A percentile compares a stretch with the other conserved stretches of the same genome.
Evolutionary conservation across 2,329 filamentous ascomycete genomes (phyloP).

Genomic region (Trichophyton rubrum): DNA sequence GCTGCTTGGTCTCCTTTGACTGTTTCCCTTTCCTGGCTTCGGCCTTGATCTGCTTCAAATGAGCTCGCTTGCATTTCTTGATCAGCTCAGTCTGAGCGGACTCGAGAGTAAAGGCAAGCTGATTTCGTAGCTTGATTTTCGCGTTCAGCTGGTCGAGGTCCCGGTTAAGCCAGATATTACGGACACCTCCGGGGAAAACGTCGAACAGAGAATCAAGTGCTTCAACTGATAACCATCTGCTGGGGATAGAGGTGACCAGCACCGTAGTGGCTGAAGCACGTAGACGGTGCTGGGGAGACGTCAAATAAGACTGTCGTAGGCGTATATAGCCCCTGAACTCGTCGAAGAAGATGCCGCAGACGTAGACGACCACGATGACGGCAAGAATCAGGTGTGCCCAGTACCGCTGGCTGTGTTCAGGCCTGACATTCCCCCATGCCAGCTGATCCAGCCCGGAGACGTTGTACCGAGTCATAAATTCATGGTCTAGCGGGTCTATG

Average conservation of each 20-base stretch:
- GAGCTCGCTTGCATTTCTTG: constrained; percentile 61
- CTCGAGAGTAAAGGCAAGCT: constrained; percentile 61
- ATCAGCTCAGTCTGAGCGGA: constrained; percentile 75
- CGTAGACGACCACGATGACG: constrained; percentile 64
- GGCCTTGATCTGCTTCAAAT: constrained; percentile 56
- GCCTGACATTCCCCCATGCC: constrained; percentile 74
- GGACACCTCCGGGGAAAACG: constrained; percentile 87
- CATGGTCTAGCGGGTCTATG: constrained; percentile 21
- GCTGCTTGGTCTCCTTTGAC: constrained; percentile 24
- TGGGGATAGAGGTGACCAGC: constrained; percentile 77
- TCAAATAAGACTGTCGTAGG: constrained; percentile 85
- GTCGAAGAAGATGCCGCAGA: constrained; percentile 74
- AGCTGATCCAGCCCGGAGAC: constrained; percentile 66
- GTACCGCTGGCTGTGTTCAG: constrained; percentile 53
- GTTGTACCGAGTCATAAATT: constrained; percentile 27
- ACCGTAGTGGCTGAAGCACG: constrained; percentile 92
- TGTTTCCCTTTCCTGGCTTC: constrained; percentile 50
- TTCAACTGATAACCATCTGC: constrained; percentile 77
- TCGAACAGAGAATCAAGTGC: constrained; percentile 78
- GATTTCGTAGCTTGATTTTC: constrained; percentile 65
- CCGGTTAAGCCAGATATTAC: constrained; percentile 93
- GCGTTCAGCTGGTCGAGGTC: constrained; percentile 72
- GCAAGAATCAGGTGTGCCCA: constrained; percentile 78
- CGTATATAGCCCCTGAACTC: constrained; percentile 83
- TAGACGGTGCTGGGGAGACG: constrained; percentile 84